phyloP scores from a whole-genome alignment of 75 land plant species.

The Picea glauca region DNA sequence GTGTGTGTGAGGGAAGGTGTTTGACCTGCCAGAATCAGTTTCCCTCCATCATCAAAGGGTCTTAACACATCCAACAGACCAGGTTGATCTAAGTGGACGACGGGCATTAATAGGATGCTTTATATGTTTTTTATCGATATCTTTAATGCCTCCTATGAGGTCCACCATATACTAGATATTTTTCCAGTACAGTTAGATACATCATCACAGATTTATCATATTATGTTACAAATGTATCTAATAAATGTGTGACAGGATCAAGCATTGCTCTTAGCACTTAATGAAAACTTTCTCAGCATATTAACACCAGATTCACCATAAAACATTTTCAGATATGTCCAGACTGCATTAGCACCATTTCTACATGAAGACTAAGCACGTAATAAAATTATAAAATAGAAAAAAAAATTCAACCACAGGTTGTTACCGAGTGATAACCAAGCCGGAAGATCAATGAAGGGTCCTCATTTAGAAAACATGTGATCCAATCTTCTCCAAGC shows the following conservation, averaged over 20 bases:
- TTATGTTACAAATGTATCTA: no score
- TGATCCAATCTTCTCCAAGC: conserved; percentile 33
- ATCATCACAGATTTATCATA: no score
- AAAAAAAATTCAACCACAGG: neutral
- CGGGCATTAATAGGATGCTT: no score
- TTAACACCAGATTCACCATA: neutral
- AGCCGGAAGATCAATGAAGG: conserved; percentile 34
- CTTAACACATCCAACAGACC: no score
- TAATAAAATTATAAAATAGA: neutral
- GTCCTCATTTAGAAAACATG: conserved; percentile 19
- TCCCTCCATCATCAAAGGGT: no score
- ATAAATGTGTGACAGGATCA: neutral
- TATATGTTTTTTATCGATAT: no score
- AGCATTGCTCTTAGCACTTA: neutral
- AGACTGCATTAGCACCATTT: neutral
- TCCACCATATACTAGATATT: no score
- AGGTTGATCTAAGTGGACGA: no score
- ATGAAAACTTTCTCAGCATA: neutral
- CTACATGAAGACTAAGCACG: neutral
- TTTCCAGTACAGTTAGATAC: no score
- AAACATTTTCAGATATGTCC: neutral
- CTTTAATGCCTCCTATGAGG: no score
- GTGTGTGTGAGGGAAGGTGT: no score
- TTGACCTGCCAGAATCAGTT: no score
- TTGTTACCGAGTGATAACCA: conserved; percentile 41